phyloP scores from a whole-genome alignment of 441 rosid genomes.

The Populus hybrid region DNA sequence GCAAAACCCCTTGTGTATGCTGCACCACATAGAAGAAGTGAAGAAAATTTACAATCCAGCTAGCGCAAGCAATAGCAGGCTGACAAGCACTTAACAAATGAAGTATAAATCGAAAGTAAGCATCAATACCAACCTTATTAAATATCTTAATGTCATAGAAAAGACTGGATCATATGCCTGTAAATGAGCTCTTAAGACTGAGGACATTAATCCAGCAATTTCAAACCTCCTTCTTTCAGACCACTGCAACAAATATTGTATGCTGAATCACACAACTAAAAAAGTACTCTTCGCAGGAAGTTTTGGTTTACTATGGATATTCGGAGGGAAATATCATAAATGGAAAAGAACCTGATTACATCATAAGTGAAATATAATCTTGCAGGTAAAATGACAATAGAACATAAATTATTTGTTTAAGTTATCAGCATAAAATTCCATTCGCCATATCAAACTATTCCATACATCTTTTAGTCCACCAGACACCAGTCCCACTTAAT shows the following conservation, averaged over 20 bases:
- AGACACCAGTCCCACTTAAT: background rate
- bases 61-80: background rate
- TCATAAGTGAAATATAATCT: background rate
- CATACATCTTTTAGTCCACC: background rate
- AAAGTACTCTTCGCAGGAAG: background rate
- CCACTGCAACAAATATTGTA: conserved; percentile 57
- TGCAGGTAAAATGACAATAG: background rate
- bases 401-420: background rate
- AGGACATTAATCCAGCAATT: conserved; percentile 84
- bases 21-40: conserved; percentile 31
- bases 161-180: conserved; percentile 85
- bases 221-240: conserved; percentile 81
- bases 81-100: background rate
- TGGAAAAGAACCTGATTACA: background rate
- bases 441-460: background rate
- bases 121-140: conserved; percentile 54
- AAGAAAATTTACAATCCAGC: conserved; percentile 11
- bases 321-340: background rate
- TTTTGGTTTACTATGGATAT: conserved; percentile 1
- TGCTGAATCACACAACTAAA: conserved; percentile 16
- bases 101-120: background rate
- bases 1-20: conserved; percentile 87
- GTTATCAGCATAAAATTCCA: background rate
- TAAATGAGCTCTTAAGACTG: conserved; percentile 81
- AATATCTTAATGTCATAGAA: conserved; percentile 81